phyloP scores from a whole-genome alignment of 805 yeast genomes.

The Millerozyma miso region DNA sequence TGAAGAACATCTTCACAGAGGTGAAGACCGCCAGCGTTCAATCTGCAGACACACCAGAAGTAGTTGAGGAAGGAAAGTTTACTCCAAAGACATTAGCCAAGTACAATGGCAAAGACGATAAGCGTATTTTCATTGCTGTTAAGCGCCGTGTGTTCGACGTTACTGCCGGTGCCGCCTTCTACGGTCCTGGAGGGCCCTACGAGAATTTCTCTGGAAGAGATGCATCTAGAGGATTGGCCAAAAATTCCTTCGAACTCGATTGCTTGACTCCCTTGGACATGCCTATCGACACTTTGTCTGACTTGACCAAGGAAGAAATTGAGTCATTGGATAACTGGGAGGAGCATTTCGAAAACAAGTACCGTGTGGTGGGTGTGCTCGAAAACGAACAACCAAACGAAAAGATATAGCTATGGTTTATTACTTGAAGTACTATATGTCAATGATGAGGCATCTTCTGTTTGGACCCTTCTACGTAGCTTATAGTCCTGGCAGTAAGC shows the following conservation, averaged over 20 bases:
- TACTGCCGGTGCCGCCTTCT: slow-evolving; percentile 71
- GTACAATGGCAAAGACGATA: slow-evolving; percentile 77
- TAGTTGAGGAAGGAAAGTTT: slow-evolving; percentile 49
- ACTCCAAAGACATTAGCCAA: slow-evolving; percentile 71
- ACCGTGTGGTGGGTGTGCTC: slow-evolving; percentile 73
- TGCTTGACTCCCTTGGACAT: slow-evolving; percentile 63
- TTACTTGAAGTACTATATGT: too few relatives aligned
- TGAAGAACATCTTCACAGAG: slow-evolving; percentile 25
- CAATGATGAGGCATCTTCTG: too few relatives aligned
- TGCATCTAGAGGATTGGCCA: slow-evolving; percentile 88
- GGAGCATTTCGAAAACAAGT: slow-evolving; percentile 74
- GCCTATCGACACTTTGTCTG: slow-evolving; percentile 71
- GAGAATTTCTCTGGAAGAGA: slow-evolving; percentile 94
- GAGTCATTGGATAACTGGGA: slow-evolving; percentile 83
- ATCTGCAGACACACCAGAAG: slow-evolving; percentile 15
- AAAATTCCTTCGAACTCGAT: slow-evolving; percentile 75
- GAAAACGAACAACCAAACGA: slow-evolving; percentile 7
- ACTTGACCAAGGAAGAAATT: slow-evolving; percentile 54
- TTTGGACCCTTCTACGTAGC: too few relatives aligned
- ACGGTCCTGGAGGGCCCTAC: slow-evolving; percentile 96
- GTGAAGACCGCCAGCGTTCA: slow-evolving; percentile 24
- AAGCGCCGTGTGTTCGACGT: slow-evolving; percentile 85
- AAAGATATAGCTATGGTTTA: not conserved
- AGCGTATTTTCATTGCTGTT: slow-evolving; percentile 81
- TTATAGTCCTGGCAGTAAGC: too few relatives aligned